These are phyloP conservation scores for Chrysanthemum seticuspe DNA, from an alignment of 129 eudicot species.

Conservation along the genomic window DNA sequence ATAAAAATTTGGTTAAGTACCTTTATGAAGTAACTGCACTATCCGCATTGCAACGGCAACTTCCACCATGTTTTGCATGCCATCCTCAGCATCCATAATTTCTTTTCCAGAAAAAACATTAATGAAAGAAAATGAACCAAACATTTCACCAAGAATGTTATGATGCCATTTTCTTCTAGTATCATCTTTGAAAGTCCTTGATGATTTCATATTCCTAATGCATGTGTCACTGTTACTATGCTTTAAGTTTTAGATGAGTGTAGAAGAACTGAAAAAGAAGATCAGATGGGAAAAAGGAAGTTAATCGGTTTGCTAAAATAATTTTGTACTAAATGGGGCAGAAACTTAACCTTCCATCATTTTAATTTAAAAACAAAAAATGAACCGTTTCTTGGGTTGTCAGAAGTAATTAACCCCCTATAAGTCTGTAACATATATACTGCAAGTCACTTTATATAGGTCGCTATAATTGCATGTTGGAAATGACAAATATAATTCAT, in stretches of 20 bases:
- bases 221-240: constrained; percentile 1
- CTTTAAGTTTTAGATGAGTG: background rate
- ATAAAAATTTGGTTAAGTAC: constrained; percentile 21
- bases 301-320: constrained; percentile 21
- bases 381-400: too few relatives aligned
- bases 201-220: constrained; percentile 12
- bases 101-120: background rate
- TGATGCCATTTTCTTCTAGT: constrained; percentile 19
- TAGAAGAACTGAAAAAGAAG: background rate
- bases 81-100: constrained; percentile 27
- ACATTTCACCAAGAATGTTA: constrained; percentile 32
- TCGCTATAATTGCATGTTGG: background rate
- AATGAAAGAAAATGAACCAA: background rate
- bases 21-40: constrained; percentile 44
- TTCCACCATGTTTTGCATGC: constrained; percentile 53
- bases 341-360: too few relatives aligned
- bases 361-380: too few relatives aligned
- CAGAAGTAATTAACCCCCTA: background rate
- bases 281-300: constrained; percentile 7
- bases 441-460: background rate
- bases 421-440: background rate
- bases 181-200: constrained; percentile 2
- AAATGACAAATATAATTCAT: background rate
- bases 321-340: too few relatives aligned
- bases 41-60: constrained; percentile 44